Evolutionary conservation across 2,329 filamentous ascomycete genomes (phyloP), one percentile per base, ranked within the genome.

Genomic region (Fusarium sp.): DNA sequence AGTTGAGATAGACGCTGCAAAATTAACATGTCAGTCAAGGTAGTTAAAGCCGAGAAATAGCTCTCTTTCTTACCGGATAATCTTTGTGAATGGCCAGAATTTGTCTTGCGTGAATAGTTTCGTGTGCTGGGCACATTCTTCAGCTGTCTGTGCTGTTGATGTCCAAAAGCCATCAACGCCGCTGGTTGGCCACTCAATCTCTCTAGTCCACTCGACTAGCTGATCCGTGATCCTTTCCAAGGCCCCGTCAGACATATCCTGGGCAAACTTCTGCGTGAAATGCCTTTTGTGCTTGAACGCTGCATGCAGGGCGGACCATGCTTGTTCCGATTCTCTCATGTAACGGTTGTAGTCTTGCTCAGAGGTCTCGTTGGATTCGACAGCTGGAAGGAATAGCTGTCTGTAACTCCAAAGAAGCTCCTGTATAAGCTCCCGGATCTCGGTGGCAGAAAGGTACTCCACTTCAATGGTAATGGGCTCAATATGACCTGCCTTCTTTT

Each of bases 271-370:
- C 33, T 71, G 61, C 15, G 48, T 76, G 47, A 79, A 77, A 5
- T 62, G 50, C 10, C 43, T 33, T 23, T 77, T 65, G 53, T 80
- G 76, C 11, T 69, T 60, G 64, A 80, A 76, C 48, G 80, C 74
- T 47, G 80, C 71, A 54, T 77, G 50, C 26, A 81, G 53, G 68
- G 81, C 69, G 72, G 74, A 73, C 82, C 84, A 60, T 77, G 85
- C 73, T 79, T 87, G 65, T n/a, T 71, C 73, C 1, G 78, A 79
- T 55, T 78, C 72, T 23, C 68, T 55, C 54, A 72, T 63, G 23
- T 70, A 75, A 6, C 61, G 61, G 28, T 53, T 63, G 50, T 78
- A 78, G 6, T 78, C 75, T 12, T 70, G 63, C 12, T 62, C 61
- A 6, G 69, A 58, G 2, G 69, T 73, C 1, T 61, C 44, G 18